phyloP scores from a whole-genome alignment of 2,329 filamentous ascomycete species.

The Paraphaeosphaeria sporulosa region DNA sequence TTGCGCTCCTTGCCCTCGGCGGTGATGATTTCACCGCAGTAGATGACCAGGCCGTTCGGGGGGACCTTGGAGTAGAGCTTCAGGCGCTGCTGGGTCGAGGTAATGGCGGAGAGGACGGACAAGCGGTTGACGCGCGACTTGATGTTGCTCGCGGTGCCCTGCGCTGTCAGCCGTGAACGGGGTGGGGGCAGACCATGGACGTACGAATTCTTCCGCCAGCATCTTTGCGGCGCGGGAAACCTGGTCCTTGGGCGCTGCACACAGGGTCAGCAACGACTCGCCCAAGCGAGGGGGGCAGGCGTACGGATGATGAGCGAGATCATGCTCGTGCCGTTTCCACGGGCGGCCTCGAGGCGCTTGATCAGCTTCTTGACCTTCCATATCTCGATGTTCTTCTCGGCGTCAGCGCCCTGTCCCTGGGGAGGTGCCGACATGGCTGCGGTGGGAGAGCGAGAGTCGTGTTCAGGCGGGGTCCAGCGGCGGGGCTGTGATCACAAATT shows the following conservation, averaged over 20 bases:
- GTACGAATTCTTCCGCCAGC: constrained; percentile 99
- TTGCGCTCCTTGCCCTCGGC: constrained; percentile 98
- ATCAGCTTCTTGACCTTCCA: constrained; percentile 99
- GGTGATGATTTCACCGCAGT: constrained; percentile 99
- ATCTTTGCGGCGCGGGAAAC: constrained; percentile 96
- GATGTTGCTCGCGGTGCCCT: constrained; percentile 99
- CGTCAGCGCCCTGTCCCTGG: constrained; percentile 77
- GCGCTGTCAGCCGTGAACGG: constrained; percentile 14
- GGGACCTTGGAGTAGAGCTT: constrained; percentile 99
- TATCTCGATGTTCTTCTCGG: constrained; percentile 95
- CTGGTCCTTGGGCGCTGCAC: constrained; percentile 92
- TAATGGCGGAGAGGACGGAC: constrained; percentile 97
- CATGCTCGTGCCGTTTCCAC: constrained; percentile 99
- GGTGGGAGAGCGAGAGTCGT: constrained; percentile 12
- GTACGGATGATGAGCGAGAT: constrained; percentile 98
- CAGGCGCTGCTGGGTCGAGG: constrained; percentile 97
- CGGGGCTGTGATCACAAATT: constrained; percentile 24
- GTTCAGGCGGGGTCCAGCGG: constrained; percentile 17
- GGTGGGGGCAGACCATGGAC: constrained; percentile 44
- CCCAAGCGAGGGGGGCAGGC: constrained; percentile 44
- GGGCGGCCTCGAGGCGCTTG: constrained; percentile 94
- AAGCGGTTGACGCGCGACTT: constrained; percentile 99
- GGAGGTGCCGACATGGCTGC: constrained; percentile 27
- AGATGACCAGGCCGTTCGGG: constrained; percentile 95
- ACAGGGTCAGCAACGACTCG: constrained; percentile 26